Evolutionary conservation across 1,284 basidiomycete species (phyloP).

Genomic region (Somion occarium): DNA sequence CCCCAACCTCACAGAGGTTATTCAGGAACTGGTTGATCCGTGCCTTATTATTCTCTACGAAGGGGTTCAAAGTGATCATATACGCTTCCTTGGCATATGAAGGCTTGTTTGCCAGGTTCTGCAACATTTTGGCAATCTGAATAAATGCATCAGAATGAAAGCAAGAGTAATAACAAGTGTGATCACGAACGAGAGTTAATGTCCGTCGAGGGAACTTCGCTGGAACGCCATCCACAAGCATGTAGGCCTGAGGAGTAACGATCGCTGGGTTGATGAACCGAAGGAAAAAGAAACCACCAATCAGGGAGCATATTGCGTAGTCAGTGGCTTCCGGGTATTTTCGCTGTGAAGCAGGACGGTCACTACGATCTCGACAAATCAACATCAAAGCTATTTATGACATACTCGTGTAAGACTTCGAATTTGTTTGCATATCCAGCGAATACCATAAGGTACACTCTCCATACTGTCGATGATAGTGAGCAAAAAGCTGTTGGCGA

Average conservation of each 20-base stretch:
- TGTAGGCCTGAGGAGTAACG: constrained; percentile 98
- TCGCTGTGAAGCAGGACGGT: constrained; percentile 57
- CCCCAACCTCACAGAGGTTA: constrained; percentile 94
- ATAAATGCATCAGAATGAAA: constrained; percentile 1
- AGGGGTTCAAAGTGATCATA: constrained; percentile 98
- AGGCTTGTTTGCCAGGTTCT: constrained; percentile 98
- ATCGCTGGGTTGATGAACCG: constrained; percentile 99
- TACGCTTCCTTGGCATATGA: constrained; percentile 97
- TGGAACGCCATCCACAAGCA: constrained; percentile 96
- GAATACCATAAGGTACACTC: constrained; percentile 95
- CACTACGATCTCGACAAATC: background rate
- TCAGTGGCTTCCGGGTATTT: constrained; percentile 98
- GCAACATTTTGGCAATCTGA: constrained; percentile 98
- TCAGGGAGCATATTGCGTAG: constrained; percentile 96
- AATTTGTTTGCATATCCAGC: constrained; percentile 99
- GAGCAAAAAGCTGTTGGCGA: constrained; percentile 93
- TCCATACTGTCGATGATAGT: constrained; percentile 99
- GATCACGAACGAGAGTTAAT: constrained; percentile 76
- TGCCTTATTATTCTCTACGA: constrained; percentile 97
- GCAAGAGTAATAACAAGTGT: background rate
- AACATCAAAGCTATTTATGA: constrained; percentile 12
- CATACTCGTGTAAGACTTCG: constrained; percentile 87
- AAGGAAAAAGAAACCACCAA: constrained; percentile 99
- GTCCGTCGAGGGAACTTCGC: constrained; percentile 97
- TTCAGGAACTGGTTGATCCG: constrained; percentile 98